Conservation (phyloP, 192 early-diverging fungal species). For the Oehlia diaphana region DNA sequence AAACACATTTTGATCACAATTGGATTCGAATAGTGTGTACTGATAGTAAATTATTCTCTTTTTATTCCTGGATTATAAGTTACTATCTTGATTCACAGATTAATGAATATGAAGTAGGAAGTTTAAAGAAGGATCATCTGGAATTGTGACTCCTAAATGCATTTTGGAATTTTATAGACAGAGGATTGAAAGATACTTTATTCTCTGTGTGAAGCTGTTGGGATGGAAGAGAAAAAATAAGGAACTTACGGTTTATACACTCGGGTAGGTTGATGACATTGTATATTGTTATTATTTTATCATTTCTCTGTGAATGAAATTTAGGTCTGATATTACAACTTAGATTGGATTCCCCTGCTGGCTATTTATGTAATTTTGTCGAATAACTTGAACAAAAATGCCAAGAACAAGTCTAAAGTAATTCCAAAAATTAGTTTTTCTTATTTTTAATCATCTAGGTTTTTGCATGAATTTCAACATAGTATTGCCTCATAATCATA, state of each 20-base stretch:
- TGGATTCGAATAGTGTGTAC: constrained; percentile 32
- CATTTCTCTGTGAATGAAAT: constrained; percentile 15
- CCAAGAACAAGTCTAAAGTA: too few relatives aligned
- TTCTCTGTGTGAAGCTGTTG: constrained; percentile 3
- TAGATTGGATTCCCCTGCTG: constrained; percentile 22
- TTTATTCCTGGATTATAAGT: constrained; percentile 2
- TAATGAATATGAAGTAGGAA: constrained; percentile 32
- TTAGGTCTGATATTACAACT: constrained; percentile 23
- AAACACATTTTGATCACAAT: constrained; percentile 26
- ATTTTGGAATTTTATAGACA: constrained; percentile 37
- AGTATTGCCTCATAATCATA: too few relatives aligned
- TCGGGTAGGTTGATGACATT: constrained; percentile 18
- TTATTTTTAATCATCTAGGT: too few relatives aligned
- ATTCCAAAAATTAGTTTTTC: too few relatives aligned
- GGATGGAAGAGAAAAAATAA: neutral
- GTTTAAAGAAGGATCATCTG: constrained; percentile 26
- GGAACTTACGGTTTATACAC: constrained; percentile 29
- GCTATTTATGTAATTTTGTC: neutral
- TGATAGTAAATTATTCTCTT: constrained; percentile 20
- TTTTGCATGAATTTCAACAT: too few relatives aligned
- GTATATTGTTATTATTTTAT: neutral
- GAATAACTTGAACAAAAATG: constrained; percentile 17
- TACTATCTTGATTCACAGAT: constrained; percentile 23
- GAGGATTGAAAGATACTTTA: constrained; percentile 26
- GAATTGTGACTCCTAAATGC: constrained; percentile 29